These are phyloP conservation scores for Nemania sp. DNA, from an alignment of 2,329 filamentous ascomycete species.

Conservation along the genomic window DNA sequence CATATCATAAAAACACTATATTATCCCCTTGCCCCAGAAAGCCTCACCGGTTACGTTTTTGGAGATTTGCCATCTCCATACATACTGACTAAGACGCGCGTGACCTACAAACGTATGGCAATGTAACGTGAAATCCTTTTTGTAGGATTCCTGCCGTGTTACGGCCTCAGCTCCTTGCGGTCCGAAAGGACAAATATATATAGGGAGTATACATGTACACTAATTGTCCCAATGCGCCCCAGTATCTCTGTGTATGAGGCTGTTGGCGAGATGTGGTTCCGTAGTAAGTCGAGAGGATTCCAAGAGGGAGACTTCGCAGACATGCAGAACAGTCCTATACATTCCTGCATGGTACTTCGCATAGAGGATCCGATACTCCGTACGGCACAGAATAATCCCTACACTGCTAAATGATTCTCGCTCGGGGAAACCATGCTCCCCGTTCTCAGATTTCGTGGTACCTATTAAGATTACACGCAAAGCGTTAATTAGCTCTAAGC, in stretches of 20 bases:
- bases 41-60: conserved; percentile 7
- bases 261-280: not conserved
- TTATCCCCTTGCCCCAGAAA: not conserved
- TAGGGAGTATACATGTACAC: not conserved
- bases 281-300: conserved; percentile 1
- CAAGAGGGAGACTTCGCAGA: not conserved
- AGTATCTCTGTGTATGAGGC: not conserved
- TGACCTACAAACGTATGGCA: conserved; percentile 1
- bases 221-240: not conserved
- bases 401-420: too few species aligned
- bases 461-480: not conserved
- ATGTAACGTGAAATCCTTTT: conserved; percentile 17
- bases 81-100: conserved; percentile 2
- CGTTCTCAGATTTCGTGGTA: too few species aligned
- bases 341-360: conserved; percentile 19
- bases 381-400: too few species aligned
- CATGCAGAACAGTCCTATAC: not conserved
- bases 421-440: too few species aligned
- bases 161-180: conserved; percentile 7
- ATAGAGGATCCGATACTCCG: too few species aligned
- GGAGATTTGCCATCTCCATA: conserved; percentile 1
- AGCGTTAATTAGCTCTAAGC: not conserved
- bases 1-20: not conserved
- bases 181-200: conserved; percentile 4
- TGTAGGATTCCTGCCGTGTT: not conserved